Base-by-base conservation (phyloP, 169 alveolate species). In the Plasmodium gonderi region DNA sequence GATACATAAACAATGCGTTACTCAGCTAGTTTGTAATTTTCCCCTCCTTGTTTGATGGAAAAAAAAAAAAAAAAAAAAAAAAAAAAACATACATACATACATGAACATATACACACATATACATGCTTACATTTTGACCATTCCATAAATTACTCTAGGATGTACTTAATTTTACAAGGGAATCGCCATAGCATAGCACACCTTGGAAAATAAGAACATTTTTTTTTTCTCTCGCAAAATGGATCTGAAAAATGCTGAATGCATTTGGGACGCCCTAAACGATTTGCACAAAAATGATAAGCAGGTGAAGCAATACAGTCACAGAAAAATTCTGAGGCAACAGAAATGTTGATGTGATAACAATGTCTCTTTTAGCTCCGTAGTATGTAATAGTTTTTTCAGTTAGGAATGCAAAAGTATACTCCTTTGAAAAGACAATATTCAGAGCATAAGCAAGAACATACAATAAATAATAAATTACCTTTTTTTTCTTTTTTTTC, bases 221-320 rank as follows among this genome's bases (percentile, higher is more conserved):
- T n/a, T n/a, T n/a, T n/a, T n/a, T n/a, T n/a, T n/a, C n/a, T n/a
- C n/a, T n/a, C n/a, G 20, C 33, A 87, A 51, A 74, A 87, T 87
- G 93, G 93, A 87, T 75, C 45, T 87, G 1, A 76, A 87, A 40
- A 87, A 45, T 3, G 93, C 93, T n/a, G 80, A 76, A 64, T 51
- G 69, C 12, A 60, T 72, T 36, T 87, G 93, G 93, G 93, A 87
- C 42, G 44, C 74, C 67, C 67, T 87, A 7, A 87, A 87, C 72
- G 87, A 87, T 20, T 31, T 87, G 68, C 38, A 80, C 91, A 80
- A 80, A 23, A 80, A 42, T 80, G 80, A 80, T n/a, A 80, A 80
- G 49, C 79, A 80, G 91, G 91, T 80, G 64, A 31, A 20, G 44
- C 42, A 42, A 17, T n/a, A 40, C 42, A 14, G 12, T 1, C 11